These are phyloP conservation scores for Candida sanyaensis DNA, from an alignment of 1,139 yeast genomes.

Conservation along the genomic window DNA sequence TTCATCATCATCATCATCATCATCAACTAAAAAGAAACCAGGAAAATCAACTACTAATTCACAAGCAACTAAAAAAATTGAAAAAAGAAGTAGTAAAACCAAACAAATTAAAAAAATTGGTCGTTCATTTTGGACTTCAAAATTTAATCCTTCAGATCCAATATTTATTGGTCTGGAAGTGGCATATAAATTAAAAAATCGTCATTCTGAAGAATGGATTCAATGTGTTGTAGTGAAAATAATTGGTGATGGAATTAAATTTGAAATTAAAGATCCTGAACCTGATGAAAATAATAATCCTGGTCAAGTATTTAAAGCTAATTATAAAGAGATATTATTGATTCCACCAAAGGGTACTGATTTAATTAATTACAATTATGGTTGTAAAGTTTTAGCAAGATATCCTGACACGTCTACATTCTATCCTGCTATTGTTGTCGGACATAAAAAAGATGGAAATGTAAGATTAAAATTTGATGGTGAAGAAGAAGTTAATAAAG, in stretches of 20 bases:
- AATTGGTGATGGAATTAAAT: conserved; percentile 71
- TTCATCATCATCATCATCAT: conserved; percentile 4
- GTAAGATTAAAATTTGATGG: conserved; percentile 91
- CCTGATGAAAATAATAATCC: conserved; percentile 93
- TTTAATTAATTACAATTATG: conserved; percentile 65
- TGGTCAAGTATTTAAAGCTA: conserved; percentile 84
- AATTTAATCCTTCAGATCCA: conserved; percentile 62
- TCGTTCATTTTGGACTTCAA: conserved; percentile 42
- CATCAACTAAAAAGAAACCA: conserved; percentile 7
- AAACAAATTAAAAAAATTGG: conserved; percentile 32
- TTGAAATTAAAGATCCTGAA: conserved; percentile 94
- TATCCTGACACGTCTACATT: conserved; percentile 98
- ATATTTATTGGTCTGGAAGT: conserved; percentile 76
- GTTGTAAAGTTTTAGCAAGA: conserved; percentile 84
- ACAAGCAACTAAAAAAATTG: background rate
- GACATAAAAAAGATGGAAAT: conserved; percentile 71
- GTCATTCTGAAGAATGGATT: conserved; percentile 89
- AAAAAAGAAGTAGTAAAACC: conserved; percentile 2
- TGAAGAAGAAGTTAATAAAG: conserved; percentile 95
- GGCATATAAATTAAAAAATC: conserved; percentile 75
- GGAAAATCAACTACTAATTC: background rate
- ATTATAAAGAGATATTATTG: conserved; percentile 74
- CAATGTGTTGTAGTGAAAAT: conserved; percentile 88
- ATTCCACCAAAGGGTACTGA: conserved; percentile 55
- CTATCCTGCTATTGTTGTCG: conserved; percentile 90